Base-by-base conservation (phyloP, 2,329 filamentous ascomycete species). In the Talaromyces piceae region DNA sequence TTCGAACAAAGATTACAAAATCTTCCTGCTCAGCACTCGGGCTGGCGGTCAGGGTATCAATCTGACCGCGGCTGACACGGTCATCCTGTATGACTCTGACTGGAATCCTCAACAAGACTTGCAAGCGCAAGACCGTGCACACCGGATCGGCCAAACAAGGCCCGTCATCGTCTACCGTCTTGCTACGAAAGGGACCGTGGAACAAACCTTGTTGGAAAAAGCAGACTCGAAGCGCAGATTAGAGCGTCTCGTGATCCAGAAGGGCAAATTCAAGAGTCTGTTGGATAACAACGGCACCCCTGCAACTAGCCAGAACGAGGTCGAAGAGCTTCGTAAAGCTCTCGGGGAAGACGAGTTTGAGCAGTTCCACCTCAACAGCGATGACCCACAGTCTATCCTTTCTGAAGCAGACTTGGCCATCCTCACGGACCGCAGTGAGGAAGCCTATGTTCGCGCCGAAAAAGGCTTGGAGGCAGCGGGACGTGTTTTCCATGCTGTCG, bases 41-140 rank as follows among this genome's bases (percentile, higher is more conserved):
- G 93, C 93, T 0, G 93, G 93, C 20, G 93, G 93, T 0, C 90
- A 95, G 62, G 91, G 91, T 46, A 97, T 97, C 75, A 97, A 96
- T 62, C 82, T 97, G 0, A 88, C 88, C 0, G 85, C 85, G 1
- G 91, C 91, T 0, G 91, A 97, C 60, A 96, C 91, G 0, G 91
- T 96, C 9, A 86, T 97, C 43, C 76, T 97, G 0, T 97, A 93
- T 59, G 91, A 97, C 67, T 83, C 78, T 8, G 82, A 95, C 61
- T 96, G 91, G 83, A 98, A 98, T 61, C 93, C 93, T 0, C 93
- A 98, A 66, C 91, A 96, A 64, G 93, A 98, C 67, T 76, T 98
- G 0, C 93, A 98, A 64, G 93, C 93, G 0, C 93, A 97, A 69
- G 93, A 98, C 63, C 88, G 93, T 4, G 90, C 88, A 0, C 93